Conservation (phyloP, 2,329 filamentous ascomycete species). For the Aspergillus tubingensis region DNA sequence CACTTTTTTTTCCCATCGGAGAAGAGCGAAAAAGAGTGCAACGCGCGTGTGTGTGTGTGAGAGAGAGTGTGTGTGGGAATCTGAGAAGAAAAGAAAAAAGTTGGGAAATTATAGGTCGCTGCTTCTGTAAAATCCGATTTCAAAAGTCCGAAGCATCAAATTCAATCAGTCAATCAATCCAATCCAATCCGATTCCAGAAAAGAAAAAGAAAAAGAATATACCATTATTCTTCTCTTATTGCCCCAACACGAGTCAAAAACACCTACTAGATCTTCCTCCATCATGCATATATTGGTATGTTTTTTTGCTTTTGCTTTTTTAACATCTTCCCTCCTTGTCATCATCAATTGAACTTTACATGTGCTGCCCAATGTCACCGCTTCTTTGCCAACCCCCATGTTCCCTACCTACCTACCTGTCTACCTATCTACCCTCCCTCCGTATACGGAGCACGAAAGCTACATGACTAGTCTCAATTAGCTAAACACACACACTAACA, state of each 20-base stretch:
- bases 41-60: neutral
- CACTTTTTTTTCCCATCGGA: neutral
- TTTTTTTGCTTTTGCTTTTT: constrained; percentile 12
- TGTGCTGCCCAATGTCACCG: too few species aligned
- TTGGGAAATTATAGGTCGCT: neutral
- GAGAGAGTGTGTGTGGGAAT: too few species aligned
- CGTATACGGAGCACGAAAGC: too few species aligned
- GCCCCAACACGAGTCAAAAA: constrained; percentile 11
- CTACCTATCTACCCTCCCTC: too few species aligned
- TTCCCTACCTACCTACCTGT: too few species aligned
- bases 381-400: too few species aligned
- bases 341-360: neutral
- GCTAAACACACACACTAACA: too few species aligned
- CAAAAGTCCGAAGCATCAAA: neutral
- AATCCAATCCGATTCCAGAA: neutral
- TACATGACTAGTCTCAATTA: too few species aligned
- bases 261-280: constrained; percentile 9
- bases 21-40: neutral
- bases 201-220: neutral
- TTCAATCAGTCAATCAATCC: neutral
- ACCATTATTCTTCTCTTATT: neutral
- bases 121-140: neutral
- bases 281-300: constrained; percentile 52
- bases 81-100: too few species aligned
- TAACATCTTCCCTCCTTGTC: neutral